A percentile compares a stretch with the other conserved stretches of the same genome.
Evolutionary conservation across 306 rosid genomes (phyloP).

Genomic region (Prunus armeniaca): DNA sequence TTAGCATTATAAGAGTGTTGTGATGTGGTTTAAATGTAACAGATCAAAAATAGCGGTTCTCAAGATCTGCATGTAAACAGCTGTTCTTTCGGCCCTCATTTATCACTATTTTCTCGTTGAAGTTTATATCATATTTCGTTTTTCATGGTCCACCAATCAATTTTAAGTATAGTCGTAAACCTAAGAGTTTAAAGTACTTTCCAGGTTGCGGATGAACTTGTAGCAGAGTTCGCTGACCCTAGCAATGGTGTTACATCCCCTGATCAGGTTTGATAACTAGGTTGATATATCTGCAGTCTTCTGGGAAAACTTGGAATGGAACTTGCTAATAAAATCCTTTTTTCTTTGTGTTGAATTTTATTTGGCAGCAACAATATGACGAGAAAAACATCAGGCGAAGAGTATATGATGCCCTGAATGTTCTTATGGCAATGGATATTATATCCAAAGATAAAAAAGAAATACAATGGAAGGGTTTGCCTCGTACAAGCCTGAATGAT

Average conservation of each 20-base stretch:
- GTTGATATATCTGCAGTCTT: constrained; percentile 11
- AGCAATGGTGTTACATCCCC: constrained; percentile 58
- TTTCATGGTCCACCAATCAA: not conserved
- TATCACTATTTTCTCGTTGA: not conserved
- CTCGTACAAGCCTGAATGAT: constrained; percentile 81
- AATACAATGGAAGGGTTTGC: constrained; percentile 98
- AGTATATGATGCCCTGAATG: constrained; percentile 96
- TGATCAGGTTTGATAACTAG: constrained; percentile 68
- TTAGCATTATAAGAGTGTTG: not conserved
- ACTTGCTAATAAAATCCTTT: constrained; percentile 13
- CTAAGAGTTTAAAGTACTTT: constrained; percentile 27
- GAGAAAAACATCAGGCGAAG: constrained; percentile 94
- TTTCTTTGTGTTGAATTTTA: constrained; percentile 11
- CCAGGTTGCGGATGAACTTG: constrained; percentile 99
- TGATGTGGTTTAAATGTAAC: not conserved
- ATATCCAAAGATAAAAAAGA: constrained; percentile 98
- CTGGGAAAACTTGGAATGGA: constrained; percentile 3
- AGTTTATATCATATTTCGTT: not conserved
- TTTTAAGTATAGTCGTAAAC: not conserved
- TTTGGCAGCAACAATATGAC: constrained; percentile 91
- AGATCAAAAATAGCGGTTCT: not conserved
- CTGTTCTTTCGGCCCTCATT: not conserved
- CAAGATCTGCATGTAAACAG: not conserved
- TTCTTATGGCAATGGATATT: constrained; percentile 99
- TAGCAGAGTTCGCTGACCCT: constrained; percentile 90